These are phyloP conservation scores for Prosopis cineraria DNA, from an alignment of 306 rosid species.

Conservation along the genomic window DNA sequence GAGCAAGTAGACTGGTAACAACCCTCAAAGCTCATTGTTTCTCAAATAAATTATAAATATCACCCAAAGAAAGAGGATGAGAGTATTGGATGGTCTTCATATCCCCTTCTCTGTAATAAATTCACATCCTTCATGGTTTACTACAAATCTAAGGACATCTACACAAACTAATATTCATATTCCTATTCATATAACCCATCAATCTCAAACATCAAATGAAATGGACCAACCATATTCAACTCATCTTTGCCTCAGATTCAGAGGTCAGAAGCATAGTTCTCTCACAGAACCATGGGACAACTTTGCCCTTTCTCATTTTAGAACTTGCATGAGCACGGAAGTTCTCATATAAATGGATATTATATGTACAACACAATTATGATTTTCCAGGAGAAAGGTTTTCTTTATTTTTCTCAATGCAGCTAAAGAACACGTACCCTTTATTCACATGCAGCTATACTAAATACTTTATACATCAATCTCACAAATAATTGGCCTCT, in stretches of 20 bases:
- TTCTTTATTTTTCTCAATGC: background rate
- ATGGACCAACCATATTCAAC: background rate
- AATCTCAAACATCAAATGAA: slow-evolving; percentile 20
- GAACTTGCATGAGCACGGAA: background rate
- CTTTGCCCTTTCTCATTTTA: background rate
- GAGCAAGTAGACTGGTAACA: slow-evolving; percentile 2
- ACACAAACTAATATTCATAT: slow-evolving; percentile 23
- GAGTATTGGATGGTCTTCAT: background rate
- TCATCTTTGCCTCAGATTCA: slow-evolving; percentile 2
- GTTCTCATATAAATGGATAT: background rate
- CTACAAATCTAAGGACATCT: background rate
- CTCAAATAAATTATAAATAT: background rate
- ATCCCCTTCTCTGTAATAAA: background rate
- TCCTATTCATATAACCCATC: slow-evolving; percentile 15
- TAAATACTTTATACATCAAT: slow-evolving; percentile 1
- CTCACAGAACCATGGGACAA: background rate
- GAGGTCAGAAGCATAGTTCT: background rate
- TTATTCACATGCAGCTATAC: too few relatives aligned
- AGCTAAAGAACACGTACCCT: too few relatives aligned
- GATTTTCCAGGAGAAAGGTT: background rate
- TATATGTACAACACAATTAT: background rate
- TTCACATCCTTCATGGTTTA: background rate
- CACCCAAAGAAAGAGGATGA: slow-evolving; percentile 24
- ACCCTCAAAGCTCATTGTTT: background rate
- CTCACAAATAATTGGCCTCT: background rate